Conservation (phyloP, 495 filamentous ascomycete genomes). For the Rostrohypoxylon terebratum region DNA sequence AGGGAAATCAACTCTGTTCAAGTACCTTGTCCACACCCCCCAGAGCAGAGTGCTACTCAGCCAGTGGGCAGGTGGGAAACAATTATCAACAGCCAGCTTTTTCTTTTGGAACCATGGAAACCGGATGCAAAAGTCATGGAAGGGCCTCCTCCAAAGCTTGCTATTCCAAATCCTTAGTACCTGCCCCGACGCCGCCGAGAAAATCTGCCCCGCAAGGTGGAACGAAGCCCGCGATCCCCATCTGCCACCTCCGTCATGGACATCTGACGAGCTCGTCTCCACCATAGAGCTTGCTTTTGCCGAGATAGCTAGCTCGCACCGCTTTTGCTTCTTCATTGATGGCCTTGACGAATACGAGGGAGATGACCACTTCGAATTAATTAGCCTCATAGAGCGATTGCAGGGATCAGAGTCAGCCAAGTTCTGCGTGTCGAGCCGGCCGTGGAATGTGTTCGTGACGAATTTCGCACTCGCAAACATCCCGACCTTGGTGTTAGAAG, state of each 20-base stretch:
- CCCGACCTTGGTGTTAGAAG: constrained; percentile 5
- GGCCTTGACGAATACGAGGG: constrained; percentile 59
- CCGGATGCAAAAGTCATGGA: constrained; percentile 48
- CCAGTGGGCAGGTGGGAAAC: constrained; percentile 44
- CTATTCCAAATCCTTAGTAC: constrained; percentile 53
- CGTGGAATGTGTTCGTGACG: constrained; percentile 58
- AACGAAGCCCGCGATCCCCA: neutral
- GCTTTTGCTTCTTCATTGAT: constrained; percentile 63
- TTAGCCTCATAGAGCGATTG: constrained; percentile 11
- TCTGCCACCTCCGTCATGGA: constrained; percentile 5
- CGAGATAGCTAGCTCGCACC: neutral
- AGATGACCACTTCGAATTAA: constrained; percentile 33
- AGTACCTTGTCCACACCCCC: constrained; percentile 19
- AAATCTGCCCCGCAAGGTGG: constrained; percentile 21
- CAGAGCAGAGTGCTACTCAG: constrained; percentile 31
- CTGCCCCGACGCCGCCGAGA: constrained; percentile 50
- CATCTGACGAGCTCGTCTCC: neutral
- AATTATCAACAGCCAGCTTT: constrained; percentile 48
- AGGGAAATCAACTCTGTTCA: constrained; percentile 41
- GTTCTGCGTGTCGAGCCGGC: constrained; percentile 63
- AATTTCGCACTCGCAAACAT: constrained; percentile 40
- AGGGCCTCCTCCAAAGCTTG: constrained; percentile 49
- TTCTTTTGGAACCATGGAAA: constrained; percentile 60
- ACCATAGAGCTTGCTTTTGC: constrained; percentile 3
- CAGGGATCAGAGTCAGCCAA: constrained; percentile 51